A percentile compares a stretch with the other conserved stretches of the same genome.
These are phyloP conservation scores for Rubus parviflorus DNA, from an alignment of 306 rosid species.

Conservation along the genomic window DNA sequence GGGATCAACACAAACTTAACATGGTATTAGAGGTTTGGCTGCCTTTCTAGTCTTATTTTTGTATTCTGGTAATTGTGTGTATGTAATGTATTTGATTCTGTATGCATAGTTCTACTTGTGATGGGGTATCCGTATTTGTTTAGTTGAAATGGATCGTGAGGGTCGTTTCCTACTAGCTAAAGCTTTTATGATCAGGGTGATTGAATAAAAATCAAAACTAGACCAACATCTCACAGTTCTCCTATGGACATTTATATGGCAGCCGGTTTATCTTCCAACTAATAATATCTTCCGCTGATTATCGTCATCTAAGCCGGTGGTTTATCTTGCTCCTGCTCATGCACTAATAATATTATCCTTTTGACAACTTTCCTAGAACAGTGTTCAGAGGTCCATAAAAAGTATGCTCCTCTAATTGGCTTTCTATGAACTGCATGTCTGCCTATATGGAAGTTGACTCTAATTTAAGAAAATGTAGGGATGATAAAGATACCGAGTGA, in stretches of 20 bases:
- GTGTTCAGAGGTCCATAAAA: not conserved
- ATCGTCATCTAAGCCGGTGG: not conserved
- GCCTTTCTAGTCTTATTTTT: not conserved
- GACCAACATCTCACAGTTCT: not conserved
- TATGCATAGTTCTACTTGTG: not conserved
- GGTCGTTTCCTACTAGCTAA: not conserved
- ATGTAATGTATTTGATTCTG: not conserved
- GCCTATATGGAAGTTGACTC: not conserved
- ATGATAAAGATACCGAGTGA: not conserved
- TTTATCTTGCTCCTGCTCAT: not conserved
- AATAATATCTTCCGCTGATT: not conserved
- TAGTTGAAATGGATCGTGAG: not conserved
- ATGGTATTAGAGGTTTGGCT: not conserved
- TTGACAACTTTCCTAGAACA: not conserved
- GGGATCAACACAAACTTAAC: not conserved
- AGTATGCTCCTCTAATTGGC: not conserved
- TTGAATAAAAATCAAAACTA: not conserved
- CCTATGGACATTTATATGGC: not conserved
- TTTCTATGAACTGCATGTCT: not conserved
- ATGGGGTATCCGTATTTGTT: not conserved
- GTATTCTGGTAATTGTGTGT: not conserved
- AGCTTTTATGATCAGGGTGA: not conserved
- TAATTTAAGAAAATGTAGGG: not conserved
- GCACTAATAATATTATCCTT: not conserved
- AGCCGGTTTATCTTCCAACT: not conserved